Evolutionary conservation across 257 asterid genomes (phyloP).

Genomic region (Solanum lignicaule): DNA sequence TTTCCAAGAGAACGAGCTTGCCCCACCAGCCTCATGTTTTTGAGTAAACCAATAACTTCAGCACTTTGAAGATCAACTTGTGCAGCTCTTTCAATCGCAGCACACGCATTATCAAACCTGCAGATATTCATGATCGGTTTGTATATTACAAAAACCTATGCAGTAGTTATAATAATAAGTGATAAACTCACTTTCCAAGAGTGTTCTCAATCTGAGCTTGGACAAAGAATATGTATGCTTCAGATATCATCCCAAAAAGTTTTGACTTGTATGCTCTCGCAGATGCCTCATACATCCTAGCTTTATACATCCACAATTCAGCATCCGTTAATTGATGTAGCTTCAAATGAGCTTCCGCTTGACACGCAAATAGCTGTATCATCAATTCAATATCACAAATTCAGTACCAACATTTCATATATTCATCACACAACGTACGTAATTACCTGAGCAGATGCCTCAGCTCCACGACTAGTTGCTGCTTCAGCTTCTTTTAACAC

Average conservation of each 20-base stretch:
- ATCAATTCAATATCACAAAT: not conserved
- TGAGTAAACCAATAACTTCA: slow-evolving; percentile 32
- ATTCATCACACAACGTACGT: not conserved
- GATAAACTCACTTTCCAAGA: slow-evolving; percentile 44
- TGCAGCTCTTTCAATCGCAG: slow-evolving; percentile 43
- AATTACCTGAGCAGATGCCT: slow-evolving; percentile 66
- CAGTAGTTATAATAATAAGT: not conserved
- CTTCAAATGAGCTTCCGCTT: slow-evolving; percentile 67
- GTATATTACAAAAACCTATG: not conserved
- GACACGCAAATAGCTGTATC: slow-evolving; percentile 52
- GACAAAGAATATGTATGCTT: slow-evolving; percentile 48
- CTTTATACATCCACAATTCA: slow-evolving; percentile 16
- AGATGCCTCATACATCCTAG: slow-evolving; percentile 12
- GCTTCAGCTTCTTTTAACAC: slow-evolving; percentile 54
- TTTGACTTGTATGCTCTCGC: slow-evolving; percentile 16
- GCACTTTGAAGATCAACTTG: slow-evolving; percentile 33
- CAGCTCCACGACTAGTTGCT: slow-evolving; percentile 64
- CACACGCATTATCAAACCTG: slow-evolving; percentile 56
- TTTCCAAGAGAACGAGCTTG: slow-evolving; percentile 72
- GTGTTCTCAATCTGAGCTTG: slow-evolving; percentile 46
- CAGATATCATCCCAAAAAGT: slow-evolving; percentile 49
- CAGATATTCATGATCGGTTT: slow-evolving; percentile 4
- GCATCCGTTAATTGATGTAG: slow-evolving; percentile 50
- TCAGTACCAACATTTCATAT: not conserved
- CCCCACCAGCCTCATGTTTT: slow-evolving; percentile 38